These are phyloP conservation scores for Suillus bovinus DNA, from an alignment of 768 basidiomycete species.

Conservation along the genomic window DNA sequence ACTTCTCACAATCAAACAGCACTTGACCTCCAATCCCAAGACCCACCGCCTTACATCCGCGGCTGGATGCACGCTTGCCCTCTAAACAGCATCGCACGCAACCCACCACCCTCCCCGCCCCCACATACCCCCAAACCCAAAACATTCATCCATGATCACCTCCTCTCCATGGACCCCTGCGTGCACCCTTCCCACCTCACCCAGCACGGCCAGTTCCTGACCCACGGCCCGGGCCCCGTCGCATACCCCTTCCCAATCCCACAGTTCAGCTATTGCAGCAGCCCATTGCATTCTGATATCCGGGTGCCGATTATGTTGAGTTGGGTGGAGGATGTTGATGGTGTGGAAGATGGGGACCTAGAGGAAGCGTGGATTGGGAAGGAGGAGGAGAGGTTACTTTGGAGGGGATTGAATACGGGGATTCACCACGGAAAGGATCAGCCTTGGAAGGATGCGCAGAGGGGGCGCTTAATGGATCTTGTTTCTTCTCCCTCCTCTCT, in stretches of 20 bases:
- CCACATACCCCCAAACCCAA: constrained; percentile 12
- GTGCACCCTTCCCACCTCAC: constrained; percentile 39
- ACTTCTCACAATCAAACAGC: not conserved
- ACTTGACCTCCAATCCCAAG: not conserved
- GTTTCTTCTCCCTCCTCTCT: constrained; percentile 1
- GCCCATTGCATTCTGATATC: constrained; percentile 50
- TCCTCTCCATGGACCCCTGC: constrained; percentile 41
- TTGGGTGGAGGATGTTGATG: constrained; percentile 46
- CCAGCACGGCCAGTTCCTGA: constrained; percentile 49
- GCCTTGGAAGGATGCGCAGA: constrained; percentile 50
- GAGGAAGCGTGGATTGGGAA: constrained; percentile 44
- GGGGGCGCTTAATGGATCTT: constrained; percentile 42
- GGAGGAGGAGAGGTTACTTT: constrained; percentile 56
- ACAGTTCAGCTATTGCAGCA: constrained; percentile 49
- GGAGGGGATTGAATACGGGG: constrained; percentile 72
- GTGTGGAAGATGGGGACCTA: constrained; percentile 50
- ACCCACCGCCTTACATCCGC: not conserved
- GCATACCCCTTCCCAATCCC: constrained; percentile 43
- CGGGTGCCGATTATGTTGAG: constrained; percentile 42
- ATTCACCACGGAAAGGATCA: constrained; percentile 40
- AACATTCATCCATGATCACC: constrained; percentile 33
- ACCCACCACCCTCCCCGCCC: constrained; percentile 15
- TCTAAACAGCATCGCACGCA: constrained; percentile 36
- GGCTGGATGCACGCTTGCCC: constrained; percentile 45
- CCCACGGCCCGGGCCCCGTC: constrained; percentile 42